Evolutionary conservation across 1,139 yeast genomes (phyloP).

Genomic region (Tardiomyces blankii): DNA sequence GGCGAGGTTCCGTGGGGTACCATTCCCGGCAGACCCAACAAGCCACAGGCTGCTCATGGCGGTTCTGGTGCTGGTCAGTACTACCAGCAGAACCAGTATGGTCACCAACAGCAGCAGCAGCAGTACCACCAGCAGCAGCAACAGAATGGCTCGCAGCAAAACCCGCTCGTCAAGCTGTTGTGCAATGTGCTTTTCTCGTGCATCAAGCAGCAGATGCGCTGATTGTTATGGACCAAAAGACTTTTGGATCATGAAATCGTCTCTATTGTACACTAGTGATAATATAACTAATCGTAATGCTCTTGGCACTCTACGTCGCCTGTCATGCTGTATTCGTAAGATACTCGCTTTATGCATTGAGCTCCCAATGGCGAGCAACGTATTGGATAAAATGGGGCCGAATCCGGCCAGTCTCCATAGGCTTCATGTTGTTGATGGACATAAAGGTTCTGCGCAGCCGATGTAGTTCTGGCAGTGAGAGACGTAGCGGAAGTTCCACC

Average conservation of each 20-base stretch:
- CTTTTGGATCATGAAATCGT: no score
- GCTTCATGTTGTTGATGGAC: conserved; percentile 66
- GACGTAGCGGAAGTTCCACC: conserved; percentile 54
- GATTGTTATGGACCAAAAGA: no score
- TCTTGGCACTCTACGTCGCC: no score
- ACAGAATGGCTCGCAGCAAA: conserved; percentile 9
- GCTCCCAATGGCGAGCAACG: conserved; percentile 24
- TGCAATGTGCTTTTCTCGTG: background rate
- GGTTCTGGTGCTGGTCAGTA: conserved; percentile 32
- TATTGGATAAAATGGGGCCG: conserved; percentile 65
- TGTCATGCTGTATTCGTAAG: no score
- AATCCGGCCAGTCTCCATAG: conserved; percentile 53
- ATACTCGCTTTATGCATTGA: background rate
- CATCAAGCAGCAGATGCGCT: background rate
- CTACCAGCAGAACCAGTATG: conserved; percentile 15
- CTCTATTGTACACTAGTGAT: no score
- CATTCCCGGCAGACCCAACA: background rate
- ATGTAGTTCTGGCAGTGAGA: conserved; percentile 71
- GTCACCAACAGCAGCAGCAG: conserved; percentile 9
- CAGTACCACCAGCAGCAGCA: conserved; percentile 15
- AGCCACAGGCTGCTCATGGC: background rate
- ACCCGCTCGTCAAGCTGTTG: background rate
- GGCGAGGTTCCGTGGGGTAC: background rate
- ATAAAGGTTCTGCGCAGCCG: conserved; percentile 76
- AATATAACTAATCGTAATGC: no score